Evolutionary conservation across 2,329 filamentous ascomycete genomes (phyloP).

Genomic region (Curvularia hawaiiensis): DNA sequence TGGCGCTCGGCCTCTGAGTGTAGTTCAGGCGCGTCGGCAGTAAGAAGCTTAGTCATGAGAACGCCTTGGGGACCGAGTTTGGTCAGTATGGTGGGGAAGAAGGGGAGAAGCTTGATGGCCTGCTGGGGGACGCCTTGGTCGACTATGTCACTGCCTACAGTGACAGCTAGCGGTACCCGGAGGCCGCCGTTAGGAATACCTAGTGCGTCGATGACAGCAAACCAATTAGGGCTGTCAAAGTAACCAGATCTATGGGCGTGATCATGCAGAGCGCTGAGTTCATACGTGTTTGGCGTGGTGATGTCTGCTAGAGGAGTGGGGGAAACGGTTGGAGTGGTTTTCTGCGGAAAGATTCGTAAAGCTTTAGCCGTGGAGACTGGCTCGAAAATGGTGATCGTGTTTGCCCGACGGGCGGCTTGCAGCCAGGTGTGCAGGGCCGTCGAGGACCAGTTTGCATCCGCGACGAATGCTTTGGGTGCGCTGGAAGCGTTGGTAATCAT

Average conservation of each 20-base stretch:
- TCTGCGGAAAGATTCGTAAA: slow-evolving; percentile 68
- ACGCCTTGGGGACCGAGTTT: slow-evolving; percentile 81
- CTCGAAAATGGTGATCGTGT: slow-evolving; percentile 71
- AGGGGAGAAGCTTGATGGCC: slow-evolving; percentile 82
- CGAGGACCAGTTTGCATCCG: slow-evolving; percentile 86
- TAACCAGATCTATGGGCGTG: slow-evolving; percentile 70
- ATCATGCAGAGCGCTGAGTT: slow-evolving; percentile 78
- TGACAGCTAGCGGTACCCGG: slow-evolving; percentile 70
- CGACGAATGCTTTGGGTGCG: slow-evolving; percentile 74
- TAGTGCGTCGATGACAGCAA: slow-evolving; percentile 76
- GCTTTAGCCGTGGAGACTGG: slow-evolving; percentile 87
- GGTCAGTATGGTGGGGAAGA: slow-evolving; percentile 81
- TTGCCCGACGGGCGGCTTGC: slow-evolving; percentile 56
- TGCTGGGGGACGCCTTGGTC: slow-evolving; percentile 84
- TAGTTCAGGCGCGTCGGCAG: slow-evolving; percentile 70
- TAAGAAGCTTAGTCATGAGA: slow-evolving; percentile 74
- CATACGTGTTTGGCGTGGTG: slow-evolving; percentile 80
- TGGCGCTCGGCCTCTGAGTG: slow-evolving; percentile 64
- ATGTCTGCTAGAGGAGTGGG: slow-evolving; percentile 71
- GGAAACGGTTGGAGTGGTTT: slow-evolving; percentile 64
- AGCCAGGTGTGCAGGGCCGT: slow-evolving; percentile 71
- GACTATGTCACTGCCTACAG: slow-evolving; percentile 71
- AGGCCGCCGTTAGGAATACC: slow-evolving; percentile 73
- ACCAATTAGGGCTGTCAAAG: slow-evolving; percentile 77
- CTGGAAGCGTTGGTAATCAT: slow-evolving; percentile 18